Evolutionary conservation across 768 basidiomycete genomes (phyloP), one percentile per base, ranked within the genome.

Genomic region (Tephrocybe sp.): DNA sequence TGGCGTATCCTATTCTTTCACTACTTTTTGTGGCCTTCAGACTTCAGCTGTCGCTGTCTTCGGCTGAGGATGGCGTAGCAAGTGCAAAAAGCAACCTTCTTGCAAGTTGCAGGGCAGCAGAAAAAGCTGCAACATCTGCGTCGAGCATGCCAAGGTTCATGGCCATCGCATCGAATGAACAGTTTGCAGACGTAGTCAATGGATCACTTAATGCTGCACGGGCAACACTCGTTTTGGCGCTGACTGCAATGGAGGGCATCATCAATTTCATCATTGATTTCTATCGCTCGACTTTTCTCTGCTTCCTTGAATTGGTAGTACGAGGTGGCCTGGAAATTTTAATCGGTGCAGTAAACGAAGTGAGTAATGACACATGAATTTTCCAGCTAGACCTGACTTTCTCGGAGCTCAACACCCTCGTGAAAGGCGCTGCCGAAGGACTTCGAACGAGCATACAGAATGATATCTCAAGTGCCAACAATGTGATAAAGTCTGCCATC

Each of bases 241-340:
- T 98, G 50, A 96, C 90, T 0, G 74, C 85, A 32, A 87, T 96
- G 82, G 92, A 97, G 64, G 84, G 77, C 0, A 80, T 95, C 61
- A 86, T 94, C 69, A 93, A 90, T 61, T 98, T 98, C 68, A 80
- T 97, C 57, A 81, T 98, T 57, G 88, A 93, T 69, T 82, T 87
- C 40, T 98, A 97, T 65, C 87, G 94, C 34, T 95, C 93, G 3
- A 90, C 95, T 3, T 86, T 96, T 62, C 78, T 99, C 46, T 99
- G 96, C 67, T 93, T 97, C 59, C 72, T 97, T 57, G 93, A 98
- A 68, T 78, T 98, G 38, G 84, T 90, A 20, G 83, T 99, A 9
- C 78, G 85, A 24, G 93, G 93, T 15, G 86, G 80, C 5, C 74
- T 99, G 45, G 78, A 83, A 21, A 71, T 98, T 48, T 72, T 97